A percentile compares a stretch with the other conserved stretches of the same genome.
Evolutionary conservation across 352 stramenopile species (phyloP).

Genomic region (Phytopythium vexans): DNA sequence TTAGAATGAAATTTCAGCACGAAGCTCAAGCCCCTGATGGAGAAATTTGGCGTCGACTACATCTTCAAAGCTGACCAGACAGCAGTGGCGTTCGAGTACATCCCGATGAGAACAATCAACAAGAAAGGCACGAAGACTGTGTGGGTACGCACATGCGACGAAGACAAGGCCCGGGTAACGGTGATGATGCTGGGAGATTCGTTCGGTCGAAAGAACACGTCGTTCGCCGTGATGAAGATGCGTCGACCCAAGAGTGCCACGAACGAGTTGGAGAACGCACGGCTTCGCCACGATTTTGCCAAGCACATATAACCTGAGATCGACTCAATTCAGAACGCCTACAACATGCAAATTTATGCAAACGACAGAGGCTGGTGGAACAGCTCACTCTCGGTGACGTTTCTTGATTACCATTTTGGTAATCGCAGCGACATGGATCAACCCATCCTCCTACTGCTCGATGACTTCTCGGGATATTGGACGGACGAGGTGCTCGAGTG

Average conservation of each 20-base stretch:
- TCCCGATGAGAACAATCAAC: constrained; percentile 9
- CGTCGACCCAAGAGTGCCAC: background rate
- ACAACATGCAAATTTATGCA: background rate
- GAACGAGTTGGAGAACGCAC: background rate
- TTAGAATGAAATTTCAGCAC: no score
- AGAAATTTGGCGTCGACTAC: no score
- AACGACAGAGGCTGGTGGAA: constrained; percentile 11
- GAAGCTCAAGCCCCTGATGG: no score
- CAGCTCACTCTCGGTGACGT: background rate
- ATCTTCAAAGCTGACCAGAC: no score
- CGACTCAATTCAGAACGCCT: background rate
- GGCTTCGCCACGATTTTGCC: constrained; percentile 2
- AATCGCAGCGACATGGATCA: constrained; percentile 3
- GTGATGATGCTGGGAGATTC: constrained; percentile 9
- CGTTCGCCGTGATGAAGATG: constrained; percentile 2
- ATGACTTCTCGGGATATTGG: constrained; percentile 15
- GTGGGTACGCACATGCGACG: constrained; percentile 7
- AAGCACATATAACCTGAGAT: constrained; percentile 2
- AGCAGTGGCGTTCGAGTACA: constrained; percentile 18
- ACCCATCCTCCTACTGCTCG: constrained; percentile 6
- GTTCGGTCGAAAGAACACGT: background rate
- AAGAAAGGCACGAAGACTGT: constrained; percentile 10
- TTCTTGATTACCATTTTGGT: constrained; percentile 14
- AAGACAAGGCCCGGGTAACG: constrained; percentile 10
- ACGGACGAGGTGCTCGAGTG: constrained; percentile 6